Conservation (phyloP, 2,329 filamentous ascomycete species). For the Alternaria brassicae region DNA sequence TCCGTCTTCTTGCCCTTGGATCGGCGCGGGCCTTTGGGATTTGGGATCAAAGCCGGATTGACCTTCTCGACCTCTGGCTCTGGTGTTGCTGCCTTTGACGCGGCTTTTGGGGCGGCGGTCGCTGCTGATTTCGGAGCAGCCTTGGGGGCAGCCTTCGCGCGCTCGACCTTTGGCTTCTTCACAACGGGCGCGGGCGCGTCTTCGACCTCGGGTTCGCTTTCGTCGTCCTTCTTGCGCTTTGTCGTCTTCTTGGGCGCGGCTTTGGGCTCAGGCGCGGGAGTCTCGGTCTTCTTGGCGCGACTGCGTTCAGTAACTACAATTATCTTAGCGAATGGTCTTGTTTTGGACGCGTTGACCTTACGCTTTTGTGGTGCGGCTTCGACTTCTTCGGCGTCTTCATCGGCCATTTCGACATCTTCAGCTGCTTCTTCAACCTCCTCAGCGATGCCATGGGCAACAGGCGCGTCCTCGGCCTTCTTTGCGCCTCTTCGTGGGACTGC, state of each 20-base stretch:
- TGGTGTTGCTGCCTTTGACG: constrained; percentile 18
- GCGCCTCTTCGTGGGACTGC: constrained; percentile 32
- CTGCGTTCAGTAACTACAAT: constrained; percentile 26
- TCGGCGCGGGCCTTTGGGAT: constrained; percentile 44
- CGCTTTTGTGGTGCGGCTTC: constrained; percentile 21
- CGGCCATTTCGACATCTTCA: constrained; percentile 3
- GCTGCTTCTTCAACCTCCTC: constrained; percentile 13
- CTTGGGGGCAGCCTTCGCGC: constrained; percentile 24
- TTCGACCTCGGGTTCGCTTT: constrained; percentile 29
- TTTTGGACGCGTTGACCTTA: constrained; percentile 21
- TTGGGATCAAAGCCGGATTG: constrained; percentile 23
- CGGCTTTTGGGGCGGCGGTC: constrained; percentile 16
- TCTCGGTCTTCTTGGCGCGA: constrained; percentile 40
- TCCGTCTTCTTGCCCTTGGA: constrained; percentile 47
- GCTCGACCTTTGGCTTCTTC: constrained; percentile 35
- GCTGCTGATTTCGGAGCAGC: constrained; percentile 19
- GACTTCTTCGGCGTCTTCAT: constrained; percentile 9
- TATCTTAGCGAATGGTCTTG: constrained; percentile 15
- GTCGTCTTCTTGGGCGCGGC: constrained; percentile 24
- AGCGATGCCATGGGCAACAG: constrained; percentile 19
- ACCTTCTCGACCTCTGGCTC: constrained; percentile 20
- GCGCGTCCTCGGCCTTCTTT: constrained; percentile 33
- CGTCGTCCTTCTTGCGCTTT: constrained; percentile 45
- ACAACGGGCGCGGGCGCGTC: constrained; percentile 29
- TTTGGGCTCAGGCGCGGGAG: constrained; percentile 26